phyloP scores from a whole-genome alignment of 495 filamentous ascomycete species.

The Aspergillus ellipticus region DNA sequence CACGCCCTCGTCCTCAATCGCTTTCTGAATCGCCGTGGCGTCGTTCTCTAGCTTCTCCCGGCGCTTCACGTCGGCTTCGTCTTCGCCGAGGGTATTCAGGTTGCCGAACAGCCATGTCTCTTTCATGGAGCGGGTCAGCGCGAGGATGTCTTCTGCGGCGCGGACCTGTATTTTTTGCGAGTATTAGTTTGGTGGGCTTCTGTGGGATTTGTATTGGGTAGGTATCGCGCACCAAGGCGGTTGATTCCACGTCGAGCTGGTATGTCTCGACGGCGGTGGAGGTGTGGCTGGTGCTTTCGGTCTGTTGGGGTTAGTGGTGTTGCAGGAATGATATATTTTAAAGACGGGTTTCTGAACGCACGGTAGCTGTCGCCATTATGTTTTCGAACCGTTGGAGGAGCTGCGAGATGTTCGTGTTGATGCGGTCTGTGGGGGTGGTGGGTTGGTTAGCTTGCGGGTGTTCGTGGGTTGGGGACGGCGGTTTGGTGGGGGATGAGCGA shows the following conservation, averaged over 20 bases:
- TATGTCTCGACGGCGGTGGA: constrained; percentile 56
- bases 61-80: constrained; percentile 38
- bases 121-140: constrained; percentile 61
- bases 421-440: constrained; percentile 40
- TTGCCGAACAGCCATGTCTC: constrained; percentile 74
- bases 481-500: no score
- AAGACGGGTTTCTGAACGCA: no score
- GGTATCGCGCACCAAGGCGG: constrained; percentile 51
- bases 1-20: constrained; percentile 41
- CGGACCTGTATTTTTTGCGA: constrained; percentile 47
- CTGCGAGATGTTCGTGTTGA: constrained; percentile 50
- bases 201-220: background rate
- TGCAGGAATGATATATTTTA: no score
- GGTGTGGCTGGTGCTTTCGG: constrained; percentile 34
- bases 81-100: constrained; percentile 58
- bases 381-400: constrained; percentile 60
- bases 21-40: constrained; percentile 43
- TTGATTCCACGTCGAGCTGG: constrained; percentile 61
- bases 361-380: constrained; percentile 55
- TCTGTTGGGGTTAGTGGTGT: constrained; percentile 18
- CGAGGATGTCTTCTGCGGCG: constrained; percentile 62
- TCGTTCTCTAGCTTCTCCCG: constrained; percentile 49
- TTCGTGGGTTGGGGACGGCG: background rate
- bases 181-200: background rate
- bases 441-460: constrained; percentile 11